Evolutionary conservation across 1,139 yeast species (phyloP).

Genomic region (Entelexis paramagnoliae): DNA sequence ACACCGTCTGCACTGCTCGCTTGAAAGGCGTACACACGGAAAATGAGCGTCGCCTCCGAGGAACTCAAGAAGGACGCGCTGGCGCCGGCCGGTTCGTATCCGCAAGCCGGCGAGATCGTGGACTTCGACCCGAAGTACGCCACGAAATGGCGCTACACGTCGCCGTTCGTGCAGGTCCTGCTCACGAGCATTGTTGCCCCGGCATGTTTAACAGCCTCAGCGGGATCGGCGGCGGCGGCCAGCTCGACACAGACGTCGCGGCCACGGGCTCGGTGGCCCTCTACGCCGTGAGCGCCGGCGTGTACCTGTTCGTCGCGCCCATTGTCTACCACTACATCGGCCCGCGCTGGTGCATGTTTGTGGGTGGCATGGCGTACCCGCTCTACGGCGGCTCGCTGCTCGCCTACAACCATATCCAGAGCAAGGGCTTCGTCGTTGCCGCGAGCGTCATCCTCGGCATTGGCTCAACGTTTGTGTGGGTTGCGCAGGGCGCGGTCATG

Average conservation of each 20-base stretch:
- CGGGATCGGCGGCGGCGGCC: conserved; percentile 46
- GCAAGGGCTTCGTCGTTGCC: conserved; percentile 46
- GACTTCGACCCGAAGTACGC: conserved; percentile 2
- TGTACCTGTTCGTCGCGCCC: conserved; percentile 54
- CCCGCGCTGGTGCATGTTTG: conserved; percentile 38
- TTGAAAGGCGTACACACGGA: background rate
- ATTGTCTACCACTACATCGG: conserved; percentile 45
- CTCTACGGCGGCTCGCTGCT: conserved; percentile 46
- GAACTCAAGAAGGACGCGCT: background rate
- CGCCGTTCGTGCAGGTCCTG: conserved; percentile 27
- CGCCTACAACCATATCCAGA: conserved; percentile 40
- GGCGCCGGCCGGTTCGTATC: background rate
- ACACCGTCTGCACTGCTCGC: background rate
- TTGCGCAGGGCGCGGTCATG: conserved; percentile 51
- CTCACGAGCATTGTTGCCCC: conserved; percentile 29
- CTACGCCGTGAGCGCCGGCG: conserved; percentile 43
- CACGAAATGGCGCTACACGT: conserved; percentile 20
- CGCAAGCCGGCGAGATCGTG: conserved; percentile 3
- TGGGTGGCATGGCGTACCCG: conserved; percentile 51
- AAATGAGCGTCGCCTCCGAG: background rate
- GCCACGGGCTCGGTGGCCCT: conserved; percentile 48
- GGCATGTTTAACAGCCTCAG: conserved; percentile 49
- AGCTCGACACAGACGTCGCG: conserved; percentile 34
- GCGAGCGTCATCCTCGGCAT: conserved; percentile 53
- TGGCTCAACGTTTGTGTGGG: conserved; percentile 50